phyloP scores from a whole-genome alignment of 805 yeast species.

The Metschnikowia borealis region DNA sequence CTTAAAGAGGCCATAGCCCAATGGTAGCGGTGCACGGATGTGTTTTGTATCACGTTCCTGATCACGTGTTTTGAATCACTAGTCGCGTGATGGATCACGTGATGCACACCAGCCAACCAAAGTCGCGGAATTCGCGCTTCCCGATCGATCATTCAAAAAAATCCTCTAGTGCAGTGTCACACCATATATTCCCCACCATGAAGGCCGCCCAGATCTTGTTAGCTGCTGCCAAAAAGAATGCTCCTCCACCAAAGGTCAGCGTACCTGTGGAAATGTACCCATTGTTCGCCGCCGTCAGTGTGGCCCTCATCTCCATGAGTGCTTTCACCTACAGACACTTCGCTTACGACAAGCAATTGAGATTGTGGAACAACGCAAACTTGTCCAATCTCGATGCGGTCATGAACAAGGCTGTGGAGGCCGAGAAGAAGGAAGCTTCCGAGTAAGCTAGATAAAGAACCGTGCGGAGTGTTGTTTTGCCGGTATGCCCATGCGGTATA shows the following conservation, averaged over 20 bases:
- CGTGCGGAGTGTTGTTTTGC: not conserved
- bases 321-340: constrained; percentile 47
- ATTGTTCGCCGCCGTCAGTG: constrained; percentile 43
- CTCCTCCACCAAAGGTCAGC: constrained; percentile 16
- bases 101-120: constrained; percentile 16
- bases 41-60: not conserved
- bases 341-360: constrained; percentile 41
- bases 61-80: no score
- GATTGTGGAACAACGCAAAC: constrained; percentile 45
- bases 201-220: constrained; percentile 38
- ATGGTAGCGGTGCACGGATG: constrained; percentile 22
- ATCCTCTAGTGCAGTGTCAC: not conserved
- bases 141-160: constrained; percentile 8
- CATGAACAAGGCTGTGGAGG: constrained; percentile 34
- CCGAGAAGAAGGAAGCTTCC: constrained; percentile 16
- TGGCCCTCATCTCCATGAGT: constrained; percentile 35
- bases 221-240: constrained; percentile 36
- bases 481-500: not conserved
- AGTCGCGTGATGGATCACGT: not conserved
- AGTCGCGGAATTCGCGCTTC: constrained; percentile 11
- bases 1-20: constrained; percentile 43
- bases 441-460: constrained; percentile 5
- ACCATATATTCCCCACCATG: constrained; percentile 21
- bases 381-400: constrained; percentile 41
- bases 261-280: constrained; percentile 46